These are phyloP conservation scores for Gossypium lobatum DNA, from an alignment of 441 rosid species.

Conservation along the genomic window DNA sequence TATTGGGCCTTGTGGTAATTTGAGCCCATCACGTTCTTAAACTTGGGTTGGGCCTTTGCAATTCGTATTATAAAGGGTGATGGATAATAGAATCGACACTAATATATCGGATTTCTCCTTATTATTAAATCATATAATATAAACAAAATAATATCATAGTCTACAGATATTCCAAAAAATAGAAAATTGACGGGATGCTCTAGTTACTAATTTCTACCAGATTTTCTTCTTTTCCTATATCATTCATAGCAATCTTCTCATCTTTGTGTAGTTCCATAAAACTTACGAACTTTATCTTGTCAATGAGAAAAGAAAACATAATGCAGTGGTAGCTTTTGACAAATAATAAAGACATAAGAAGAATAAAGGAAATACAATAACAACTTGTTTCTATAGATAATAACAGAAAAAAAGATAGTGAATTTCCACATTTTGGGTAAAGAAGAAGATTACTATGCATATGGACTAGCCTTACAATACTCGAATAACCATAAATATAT, in stretches of 20 bases:
- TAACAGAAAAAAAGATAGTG: not conserved
- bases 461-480: too few species aligned
- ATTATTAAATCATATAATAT: not conserved
- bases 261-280: slow-evolving; percentile 26
- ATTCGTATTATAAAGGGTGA: not conserved
- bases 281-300: slow-evolving; percentile 98
- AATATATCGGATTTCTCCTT: slow-evolving; percentile 1
- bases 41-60: too few species aligned
- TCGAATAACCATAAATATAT: too few species aligned
- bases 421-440: too few species aligned
- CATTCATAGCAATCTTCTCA: slow-evolving; percentile 27
- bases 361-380: not conserved
- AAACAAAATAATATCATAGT: not conserved
- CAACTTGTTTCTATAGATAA: not conserved
- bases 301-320: slow-evolving; percentile 19
- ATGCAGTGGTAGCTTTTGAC: slow-evolving; percentile 6
- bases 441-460: too few species aligned
- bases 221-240: slow-evolving; percentile 26
- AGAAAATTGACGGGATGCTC: not conserved
- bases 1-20: too few species aligned
- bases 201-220: slow-evolving; percentile 16
- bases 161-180: not conserved
- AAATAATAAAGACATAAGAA: not conserved
- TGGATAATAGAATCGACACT: not conserved
- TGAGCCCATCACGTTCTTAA: too few species aligned